Evolutionary conservation across 2,329 filamentous ascomycete genomes (phyloP), one percentile per base, ranked within the genome.

Genomic region (Xylaria sp.): DNA sequence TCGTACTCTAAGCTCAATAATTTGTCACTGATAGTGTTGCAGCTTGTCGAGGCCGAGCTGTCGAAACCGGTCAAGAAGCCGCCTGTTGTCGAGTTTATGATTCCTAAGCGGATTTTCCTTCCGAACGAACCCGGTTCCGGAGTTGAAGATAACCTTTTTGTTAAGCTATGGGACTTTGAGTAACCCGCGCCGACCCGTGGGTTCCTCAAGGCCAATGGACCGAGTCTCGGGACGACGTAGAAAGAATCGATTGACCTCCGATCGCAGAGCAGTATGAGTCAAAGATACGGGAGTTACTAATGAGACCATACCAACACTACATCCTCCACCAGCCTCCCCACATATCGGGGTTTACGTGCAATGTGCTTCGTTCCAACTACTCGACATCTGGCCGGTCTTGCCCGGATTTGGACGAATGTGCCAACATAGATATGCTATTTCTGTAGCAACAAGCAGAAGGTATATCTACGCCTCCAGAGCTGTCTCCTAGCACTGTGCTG

Each of bases 21-120:
- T 34, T 27, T 19, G 24, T 36, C 36, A 56, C 81, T 85, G 73
- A 85, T 76, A 36, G 36, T 42, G 24, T 59, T 53, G 21, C 73
- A 93, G 90, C 88, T 99, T 78, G 82, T 98, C 51, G 93, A 96
- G 69, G 90, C 90, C 2, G 96, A 99, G 79, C 84, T 97, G 71
- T 85, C 86, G 67, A 97, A 95, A 81, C 89, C 93, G 51, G 84
- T 97, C 71, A 97, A 92, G 82, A 97, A 95, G 79, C 84, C 89
- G 5, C 94, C 95, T 0, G 93, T 96, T 12, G 89, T 98, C 59
- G 96, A 98, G 79, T 98, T 92, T 80, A 93, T 96, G 80, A 98
- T 99, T 71, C 94, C 95, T 7, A 96, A 96, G 82, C 89, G 86
- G 73, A 91, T 97, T 48, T 92, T 97, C 61, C 74, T 85, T 58